Base-by-base conservation (phyloP, 768 basidiomycete genomes). In the Tylopilus vinaceipallidus region DNA sequence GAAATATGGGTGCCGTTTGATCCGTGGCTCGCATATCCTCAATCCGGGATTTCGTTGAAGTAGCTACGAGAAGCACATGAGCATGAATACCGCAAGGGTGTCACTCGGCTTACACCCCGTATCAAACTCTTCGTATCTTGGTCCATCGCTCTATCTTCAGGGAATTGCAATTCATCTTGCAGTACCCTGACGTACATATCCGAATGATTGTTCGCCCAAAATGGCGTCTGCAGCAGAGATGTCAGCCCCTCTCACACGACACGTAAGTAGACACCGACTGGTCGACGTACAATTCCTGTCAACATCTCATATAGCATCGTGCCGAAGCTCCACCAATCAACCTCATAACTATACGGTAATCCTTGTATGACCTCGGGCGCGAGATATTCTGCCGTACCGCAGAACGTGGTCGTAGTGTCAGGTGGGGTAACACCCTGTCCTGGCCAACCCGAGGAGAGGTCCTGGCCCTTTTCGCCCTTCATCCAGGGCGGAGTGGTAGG, bases 291-390 rank as follows among this genome's bases (percentile, higher is more conserved):
- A 56, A 95, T 88, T 23, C 95, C 95, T 33, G 91, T 90, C 70
- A 98, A 73, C 88, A 97, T 95, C 74, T 98, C 95, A 66, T 91
- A 93, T 52, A 98, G 72, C 89, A 98, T 95, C 54, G 95, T 98
- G 30, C 95, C 95, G 61, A 95, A 88, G 56, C 88, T 91, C 95
- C 94, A 99, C 91, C 93, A 95, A 66, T 98, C 95, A 19, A 95
- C 92, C 57, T 94, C 91, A 62, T 93, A 98, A 56, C 86, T 86
- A 64, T 98, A 95, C 17, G 85, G 80, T 59, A 88, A 68, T 1
- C 94, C 91, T 61, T 92, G 89, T 58, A 98, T 92, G 38, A 98
- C 94, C 71, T 99, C 95, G 0, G 97, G 97, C 12, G 97, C 93
- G 7, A 97, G 80, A 59, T 97, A 97, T 70, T 95, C 93, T 3